Conservation (phyloP, 148 eudicot species). For the Agrostemma githago region DNA sequence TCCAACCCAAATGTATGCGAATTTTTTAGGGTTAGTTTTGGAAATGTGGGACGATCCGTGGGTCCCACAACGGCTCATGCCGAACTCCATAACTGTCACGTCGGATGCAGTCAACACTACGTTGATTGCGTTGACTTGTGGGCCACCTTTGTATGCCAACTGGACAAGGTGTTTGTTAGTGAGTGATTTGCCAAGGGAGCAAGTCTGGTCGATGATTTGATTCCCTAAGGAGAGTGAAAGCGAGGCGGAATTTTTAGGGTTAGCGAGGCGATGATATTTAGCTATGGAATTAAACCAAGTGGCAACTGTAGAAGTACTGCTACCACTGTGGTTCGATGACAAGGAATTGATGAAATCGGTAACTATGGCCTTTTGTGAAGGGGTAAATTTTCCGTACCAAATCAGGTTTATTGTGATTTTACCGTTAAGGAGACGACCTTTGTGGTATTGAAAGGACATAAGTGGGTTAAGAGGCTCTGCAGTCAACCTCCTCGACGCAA, state of each 20-base stretch:
- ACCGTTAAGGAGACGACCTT: conserved; percentile 38
- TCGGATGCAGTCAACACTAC: conserved; percentile 48
- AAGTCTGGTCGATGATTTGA: conserved; percentile 27
- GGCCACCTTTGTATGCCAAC: conserved; percentile 32
- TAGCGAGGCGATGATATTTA: conserved; percentile 23
- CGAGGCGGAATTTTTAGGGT: conserved; percentile 12
- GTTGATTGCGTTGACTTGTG: conserved; percentile 32
- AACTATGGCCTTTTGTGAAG: conserved; percentile 33
- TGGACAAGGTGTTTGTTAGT: conserved; percentile 27
- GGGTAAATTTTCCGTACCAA: conserved; percentile 40
- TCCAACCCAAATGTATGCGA: conserved; percentile 47
- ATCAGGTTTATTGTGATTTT: conserved; percentile 34
- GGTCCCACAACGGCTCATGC: conserved; percentile 37
- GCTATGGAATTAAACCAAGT: conserved; percentile 36
- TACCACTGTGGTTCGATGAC: neutral
- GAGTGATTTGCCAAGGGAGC: conserved; percentile 39
- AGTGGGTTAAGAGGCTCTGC: conserved; percentile 1
- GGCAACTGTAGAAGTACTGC: conserved; percentile 23
- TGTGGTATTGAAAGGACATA: conserved; percentile 33
- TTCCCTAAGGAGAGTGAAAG: conserved; percentile 17
- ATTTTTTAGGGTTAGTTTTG: conserved; percentile 1
- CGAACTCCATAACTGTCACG: conserved; percentile 37
- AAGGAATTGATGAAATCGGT: conserved; percentile 36
- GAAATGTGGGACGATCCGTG: conserved; percentile 25
- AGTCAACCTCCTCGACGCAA: conserved; percentile 9